Conservation (phyloP, 805 yeast species). For the Zygoascus biomembranicola region DNA sequence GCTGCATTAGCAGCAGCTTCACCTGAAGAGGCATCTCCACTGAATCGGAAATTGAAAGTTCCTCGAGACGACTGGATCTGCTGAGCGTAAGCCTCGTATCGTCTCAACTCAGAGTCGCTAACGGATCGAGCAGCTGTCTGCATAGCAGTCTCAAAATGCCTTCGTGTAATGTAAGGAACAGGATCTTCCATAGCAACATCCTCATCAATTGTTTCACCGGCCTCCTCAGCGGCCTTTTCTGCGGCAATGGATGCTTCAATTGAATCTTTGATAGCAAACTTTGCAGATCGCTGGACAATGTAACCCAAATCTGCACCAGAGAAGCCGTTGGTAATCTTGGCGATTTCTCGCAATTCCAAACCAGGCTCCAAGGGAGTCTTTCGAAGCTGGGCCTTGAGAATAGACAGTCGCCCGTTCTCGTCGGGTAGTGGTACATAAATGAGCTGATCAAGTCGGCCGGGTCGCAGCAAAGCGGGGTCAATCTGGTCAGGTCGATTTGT, state of each 20-base stretch:
- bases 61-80: slow-evolving; percentile 96
- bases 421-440: slow-evolving; percentile 98
- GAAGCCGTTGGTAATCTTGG: slow-evolving; percentile 93
- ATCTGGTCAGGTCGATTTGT: slow-evolving; percentile 99
- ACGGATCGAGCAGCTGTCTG: slow-evolving; percentile 98
- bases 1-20: slow-evolving; percentile 34
- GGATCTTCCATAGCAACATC: slow-evolving; percentile 76
- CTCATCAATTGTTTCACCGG: slow-evolving; percentile 30
- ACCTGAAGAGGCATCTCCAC: slow-evolving; percentile 36
- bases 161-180: slow-evolving; percentile 89
- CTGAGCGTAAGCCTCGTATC: slow-evolving; percentile 97
- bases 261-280: slow-evolving; percentile 95
- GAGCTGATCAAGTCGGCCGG: slow-evolving; percentile 97
- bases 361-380: slow-evolving; percentile 99
- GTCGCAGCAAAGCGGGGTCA: slow-evolving; percentile 97
- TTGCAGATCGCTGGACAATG: slow-evolving; percentile 97
- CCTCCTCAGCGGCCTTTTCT: slow-evolving; percentile 37
- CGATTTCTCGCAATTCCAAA: slow-evolving; percentile 76
- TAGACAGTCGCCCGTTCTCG: slow-evolving; percentile 86
- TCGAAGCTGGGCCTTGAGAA: slow-evolving; percentile 91
- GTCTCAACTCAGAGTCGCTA: slow-evolving; percentile 92
- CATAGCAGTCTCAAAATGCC: slow-evolving; percentile 98
- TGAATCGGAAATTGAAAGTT: slow-evolving; percentile 82
- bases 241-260: slow-evolving; percentile 67
- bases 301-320: slow-evolving; percentile 98